Evolutionary conservation across 805 yeast species (phyloP), one percentile per base, ranked within the genome.

Genomic region (Starmera pachycereana): DNA sequence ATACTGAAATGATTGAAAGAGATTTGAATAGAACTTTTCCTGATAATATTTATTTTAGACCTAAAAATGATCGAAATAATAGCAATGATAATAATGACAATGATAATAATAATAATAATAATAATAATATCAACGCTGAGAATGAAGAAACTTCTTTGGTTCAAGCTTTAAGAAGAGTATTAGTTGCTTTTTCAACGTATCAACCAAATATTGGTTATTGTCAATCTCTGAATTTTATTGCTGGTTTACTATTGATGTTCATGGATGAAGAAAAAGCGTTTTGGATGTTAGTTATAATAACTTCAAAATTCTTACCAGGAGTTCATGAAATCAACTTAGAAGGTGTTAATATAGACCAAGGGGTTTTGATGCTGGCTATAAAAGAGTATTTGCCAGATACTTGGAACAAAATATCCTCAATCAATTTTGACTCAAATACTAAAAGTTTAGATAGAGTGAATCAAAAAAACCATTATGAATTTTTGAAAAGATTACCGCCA

Each of bases 11-110:
- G 16, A 90, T 92, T 33, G 98, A 92, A 58, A 74, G 97, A 40
- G 98, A 92, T 56, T 66, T 92, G 53, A 79, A 89, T 57, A 73
- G 98, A 45, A 92, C 98, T 0, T 92, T 92, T 53, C 98, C 98
- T 1, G 97, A 90, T 53, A 92, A 92, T 52, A 65, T 79, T 12
- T 77, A 84, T 58, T 92, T 90, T 58, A 79, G 82, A 49, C 68
- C 65, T 28, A 61, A 60, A 35, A 41, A 47, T 13, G 25, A 22
- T 22, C 25, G 7, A 22, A 22, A 22, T 22, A 43, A 39, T 13
- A 36, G n/a, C n/a, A n/a, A n/a, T n/a, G n/a, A n/a, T n/a, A n/a
- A n/a, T n/a, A n/a, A n/a, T n/a, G n/a, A n/a, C n/a, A n/a, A n/a
- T n/a, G n/a, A n/a, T n/a, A n/a, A n/a, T n/a, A n/a, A 41, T 25